Base-by-base conservation (phyloP, 2,329 filamentous ascomycete genomes). In the Colletotrichum shisoi region DNA sequence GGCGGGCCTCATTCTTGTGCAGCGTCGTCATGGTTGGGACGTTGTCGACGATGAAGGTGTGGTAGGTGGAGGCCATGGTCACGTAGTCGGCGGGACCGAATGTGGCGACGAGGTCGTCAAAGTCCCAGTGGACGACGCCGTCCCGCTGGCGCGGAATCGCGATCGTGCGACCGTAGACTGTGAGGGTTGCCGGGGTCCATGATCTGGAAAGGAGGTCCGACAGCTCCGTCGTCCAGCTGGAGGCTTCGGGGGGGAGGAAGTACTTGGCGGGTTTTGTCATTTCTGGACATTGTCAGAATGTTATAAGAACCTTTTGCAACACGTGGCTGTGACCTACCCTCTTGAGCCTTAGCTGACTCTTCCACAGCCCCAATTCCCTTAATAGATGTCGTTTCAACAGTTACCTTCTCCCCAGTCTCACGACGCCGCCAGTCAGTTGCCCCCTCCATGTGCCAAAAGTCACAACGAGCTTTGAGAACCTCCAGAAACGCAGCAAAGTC, bases 11-110 rank as follows among this genome's bases (percentile, higher is more conserved):
- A 75, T 94, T 94, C 77, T 93, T 94, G 75, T 89, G 88, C 1
- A 87, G 78, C 2, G 89, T 76, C 0, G 86, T 88, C 13, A 95
- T 79, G 17, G 90, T 75, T 0, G 92, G 91, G 1, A 94, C 83
- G 21, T 87, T 79, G 71, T 90, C 89, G 53, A 94, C 81, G 73
- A 94, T 87, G 68, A 94, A 84, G 0, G 91, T 94, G 76, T 94
- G 91, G 75, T 89, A 94, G 17, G 86, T 90, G 1, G 91, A 93
- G 1, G 91, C 91, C 75, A 95, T 85, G 1, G 90, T 91, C 62
- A 94, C 91, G 77, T 94, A 95, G 79, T 95, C 92, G 34, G 92
- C 92, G 1, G 91, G 91, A 0, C 92, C 92, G 51, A 93, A 87
- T 1, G 82, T 81, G 6, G 84, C 83, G 65, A 91, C 92, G 1